A percentile compares a stretch with the other conserved stretches of the same genome.
phyloP scores from a whole-genome alignment of 257 asterid species.

The Verbascum thapsus region DNA sequence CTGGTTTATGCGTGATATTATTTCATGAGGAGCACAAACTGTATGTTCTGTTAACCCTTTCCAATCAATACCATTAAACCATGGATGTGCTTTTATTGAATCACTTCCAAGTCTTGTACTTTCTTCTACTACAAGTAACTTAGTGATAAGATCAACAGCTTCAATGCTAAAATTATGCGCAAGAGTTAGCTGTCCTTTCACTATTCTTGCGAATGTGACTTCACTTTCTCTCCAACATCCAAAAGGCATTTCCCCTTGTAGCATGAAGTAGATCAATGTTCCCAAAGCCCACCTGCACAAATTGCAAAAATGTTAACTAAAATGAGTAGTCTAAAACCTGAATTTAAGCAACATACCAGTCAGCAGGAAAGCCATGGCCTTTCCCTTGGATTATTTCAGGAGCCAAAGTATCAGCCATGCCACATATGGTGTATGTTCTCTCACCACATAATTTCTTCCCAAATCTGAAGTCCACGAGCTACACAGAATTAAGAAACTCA shows the following conservation, averaged over 20 bases:
- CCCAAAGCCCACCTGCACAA: constrained; percentile 91
- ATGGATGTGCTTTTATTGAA: constrained; percentile 74
- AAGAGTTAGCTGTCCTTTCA: constrained; percentile 78
- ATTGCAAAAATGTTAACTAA: not conserved
- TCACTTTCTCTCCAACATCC: constrained; percentile 98
- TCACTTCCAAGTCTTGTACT: constrained; percentile 80
- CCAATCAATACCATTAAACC: constrained; percentile 84
- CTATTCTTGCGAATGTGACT: constrained; percentile 83
- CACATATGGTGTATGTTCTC: constrained; percentile 84
- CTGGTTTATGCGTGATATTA: constrained; percentile 64
- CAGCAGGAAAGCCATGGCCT: constrained; percentile 91
- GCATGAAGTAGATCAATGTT: constrained; percentile 88
- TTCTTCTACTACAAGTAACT: constrained; percentile 88
- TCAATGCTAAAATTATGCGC: constrained; percentile 64
- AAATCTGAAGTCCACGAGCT: constrained; percentile 96
- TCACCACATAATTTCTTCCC: constrained; percentile 73
- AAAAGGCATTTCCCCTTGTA: constrained; percentile 93
- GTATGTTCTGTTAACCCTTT: constrained; percentile 48
- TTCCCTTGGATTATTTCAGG: constrained; percentile 94
- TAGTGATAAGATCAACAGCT: constrained; percentile 81
- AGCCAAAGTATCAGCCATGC: constrained; percentile 85
- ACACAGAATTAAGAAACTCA: constrained; percentile 40
- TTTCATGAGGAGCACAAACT: constrained; percentile 56
- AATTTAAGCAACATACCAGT: constrained; percentile 62
- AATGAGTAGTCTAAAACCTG: constrained; percentile 25